Evolutionary conservation across 1,284 basidiomycete species (phyloP), one percentile per base, ranked within the genome.

Genomic region (Heterobasidion parviporum): DNA sequence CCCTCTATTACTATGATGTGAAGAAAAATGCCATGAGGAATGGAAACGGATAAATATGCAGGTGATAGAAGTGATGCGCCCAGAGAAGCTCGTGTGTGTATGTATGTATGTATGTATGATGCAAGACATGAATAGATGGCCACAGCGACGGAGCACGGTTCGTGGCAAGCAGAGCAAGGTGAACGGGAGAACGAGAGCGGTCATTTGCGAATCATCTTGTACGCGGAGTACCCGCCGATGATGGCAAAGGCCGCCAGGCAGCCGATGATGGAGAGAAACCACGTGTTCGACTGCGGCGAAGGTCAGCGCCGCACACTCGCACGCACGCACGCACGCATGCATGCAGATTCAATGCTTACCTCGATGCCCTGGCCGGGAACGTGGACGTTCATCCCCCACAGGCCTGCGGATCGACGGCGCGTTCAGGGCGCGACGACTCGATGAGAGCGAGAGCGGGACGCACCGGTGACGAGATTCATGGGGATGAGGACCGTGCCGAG

Each of bases 401-500:
- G 68, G 74, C 87, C 83, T 83, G 56, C n/a, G 62, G 3, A 38
- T 14, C 7, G 56, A 53, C 62, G 67, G 45, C n/a, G 16, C 20
- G 45, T 8, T 47, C 12, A 47, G 46, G n/a, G 16, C 12, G 10
- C 46, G 6, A 10, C 12, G 12, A 14, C 12, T 47, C 14, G 10
- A 14, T 8, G 8, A 9, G 33, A 50, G 45, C 45, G 18, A 6
- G 26, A 69, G 54, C 64, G 67, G 67, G 67, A 77, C 52, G 67
- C 61, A 81, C 92, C 94, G 12, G 94, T 97, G 50, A 97, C 83
- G 68, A 98, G 73, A 70, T 97, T 97, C 94, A 97, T 96, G 15
- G 94, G 93, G 65, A 99, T 89, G 60, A 99, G 85, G 4, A 99
- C 87, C 0, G 97, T 98, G 83, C 97, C 97, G 44, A 99, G 80